These are phyloP conservation scores for Colletotrichum karsti DNA, from an alignment of 2,329 filamentous ascomycete genomes.

Conservation along the genomic window DNA sequence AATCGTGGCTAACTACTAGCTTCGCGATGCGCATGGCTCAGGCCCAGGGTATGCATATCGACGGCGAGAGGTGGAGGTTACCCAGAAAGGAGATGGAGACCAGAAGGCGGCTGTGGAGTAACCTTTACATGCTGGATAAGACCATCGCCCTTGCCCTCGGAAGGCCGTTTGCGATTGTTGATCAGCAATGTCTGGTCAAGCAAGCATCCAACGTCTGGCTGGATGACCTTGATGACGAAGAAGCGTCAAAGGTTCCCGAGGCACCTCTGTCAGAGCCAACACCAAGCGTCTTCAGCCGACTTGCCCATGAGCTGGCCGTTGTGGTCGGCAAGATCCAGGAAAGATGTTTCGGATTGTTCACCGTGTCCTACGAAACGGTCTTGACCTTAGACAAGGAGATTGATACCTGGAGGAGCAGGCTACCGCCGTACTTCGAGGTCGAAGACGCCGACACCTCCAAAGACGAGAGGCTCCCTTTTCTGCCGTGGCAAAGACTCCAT, in stretches of 20 bases:
- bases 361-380: conserved; percentile 46
- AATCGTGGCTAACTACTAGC: conserved; percentile 50
- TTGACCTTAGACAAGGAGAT: conserved; percentile 43
- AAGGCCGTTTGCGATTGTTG: conserved; percentile 47
- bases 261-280: conserved; percentile 41
- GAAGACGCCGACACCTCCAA: conserved; percentile 40
- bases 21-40: conserved; percentile 53
- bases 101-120: conserved; percentile 47
- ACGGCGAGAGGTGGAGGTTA: conserved; percentile 48
- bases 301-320: conserved; percentile 41
- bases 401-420: conserved; percentile 37
- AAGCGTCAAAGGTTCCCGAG: conserved; percentile 32
- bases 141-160: conserved; percentile 49
- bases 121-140: conserved; percentile 47
- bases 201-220: conserved; percentile 47
- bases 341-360: conserved; percentile 44
- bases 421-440: conserved; percentile 45
- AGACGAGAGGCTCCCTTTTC: conserved; percentile 38
- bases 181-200: conserved; percentile 46
- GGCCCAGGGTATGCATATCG: conserved; percentile 52
- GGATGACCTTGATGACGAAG: conserved; percentile 42
- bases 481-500: conserved; percentile 47
- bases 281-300: conserved; percentile 39
- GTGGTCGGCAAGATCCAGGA: conserved; percentile 49
- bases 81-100: conserved; percentile 45